Evolutionary conservation across 306 rosid species (phyloP).

Genomic region (Cucumis melo): DNA sequence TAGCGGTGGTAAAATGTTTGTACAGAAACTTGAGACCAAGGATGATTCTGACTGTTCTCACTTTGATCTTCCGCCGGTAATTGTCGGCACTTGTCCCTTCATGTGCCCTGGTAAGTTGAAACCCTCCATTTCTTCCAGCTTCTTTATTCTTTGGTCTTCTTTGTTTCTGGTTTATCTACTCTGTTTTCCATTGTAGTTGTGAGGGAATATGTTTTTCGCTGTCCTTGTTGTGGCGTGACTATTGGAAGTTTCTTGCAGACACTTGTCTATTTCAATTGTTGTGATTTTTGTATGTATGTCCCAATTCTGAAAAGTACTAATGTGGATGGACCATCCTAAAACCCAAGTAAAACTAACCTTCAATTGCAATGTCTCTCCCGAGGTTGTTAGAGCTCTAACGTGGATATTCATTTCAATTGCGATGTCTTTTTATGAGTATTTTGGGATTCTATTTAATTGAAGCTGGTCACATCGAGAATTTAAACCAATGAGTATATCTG

Average conservation of each 20-base stretch:
- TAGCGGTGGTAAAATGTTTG: background rate
- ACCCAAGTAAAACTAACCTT: too few relatives aligned
- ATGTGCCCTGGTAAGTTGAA: slow-evolving; percentile 72
- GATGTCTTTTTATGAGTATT: too few relatives aligned
- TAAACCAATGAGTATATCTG: background rate
- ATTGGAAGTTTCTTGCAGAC: background rate
- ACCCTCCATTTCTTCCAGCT: background rate
- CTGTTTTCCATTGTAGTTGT: background rate
- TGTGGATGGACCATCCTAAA: too few relatives aligned
- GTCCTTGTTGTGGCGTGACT: background rate
- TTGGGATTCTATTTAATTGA: too few relatives aligned
- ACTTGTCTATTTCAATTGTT: background rate
- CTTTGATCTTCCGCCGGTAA: slow-evolving; percentile 10
- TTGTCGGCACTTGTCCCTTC: slow-evolving; percentile 56
- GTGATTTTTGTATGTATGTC: too few relatives aligned
- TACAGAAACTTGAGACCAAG: background rate
- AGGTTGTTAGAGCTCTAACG: too few relatives aligned
- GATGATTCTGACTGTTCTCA: slow-evolving; percentile 7
- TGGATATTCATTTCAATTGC: too few relatives aligned
- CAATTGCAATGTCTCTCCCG: too few relatives aligned
- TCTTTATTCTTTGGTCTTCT: background rate
- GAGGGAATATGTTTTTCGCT: background rate
- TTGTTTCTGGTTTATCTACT: background rate
- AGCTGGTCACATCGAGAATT: too few relatives aligned
- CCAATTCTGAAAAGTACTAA: too few relatives aligned